Base-by-base conservation (phyloP, 2,329 filamentous ascomycete genomes). In the Sporothrix inflata region DNA sequence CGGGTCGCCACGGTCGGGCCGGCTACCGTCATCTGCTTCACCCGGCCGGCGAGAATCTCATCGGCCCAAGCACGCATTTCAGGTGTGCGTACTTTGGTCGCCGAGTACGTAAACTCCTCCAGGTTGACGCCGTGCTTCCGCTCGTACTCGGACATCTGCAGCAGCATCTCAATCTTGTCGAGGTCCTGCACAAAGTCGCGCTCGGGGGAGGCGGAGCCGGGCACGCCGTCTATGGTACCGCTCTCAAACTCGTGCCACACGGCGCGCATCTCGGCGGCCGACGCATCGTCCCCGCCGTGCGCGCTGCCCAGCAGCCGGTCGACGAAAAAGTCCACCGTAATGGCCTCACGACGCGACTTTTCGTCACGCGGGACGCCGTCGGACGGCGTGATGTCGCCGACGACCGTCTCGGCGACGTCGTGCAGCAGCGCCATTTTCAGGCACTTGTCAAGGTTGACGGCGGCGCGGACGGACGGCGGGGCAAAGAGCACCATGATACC, bases 61-160 rank as follows among this genome's bases (percentile, higher is more conserved):
- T 87, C 85, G 0, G 91, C 92, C 95, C 95, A 98, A 16, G 84
- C 87, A 82, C 90, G 89, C 76, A 94, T 92, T 83, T 97, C 95
- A 0, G 89, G 88, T 75, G 97, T 85, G 70, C 87, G 85, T 75
- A 98, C 91, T 76, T 88, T 89, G 66, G 84, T 86, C 8, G 92
- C 88, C 2, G 98, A 95, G 79, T 92, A 91, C 0, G 89, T 88
- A 77, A 99, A 98, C 83, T 98, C 96, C 67, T 91, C 89, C 66
- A 99, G 83, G 80, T 98, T 94, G 55, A 94, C 27, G 34, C 61
- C 40, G 34, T 89, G 88, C 71, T 86, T 83, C 77, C 92, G 91
- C 87, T 99, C 96, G 79, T 99, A 99, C 82, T 99, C 96, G 38
- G 97, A 85, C 92, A 98, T 98, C 84, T 99, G 96, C 78, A 97